Evolutionary conservation across 257 asterid genomes (phyloP).

Genomic region (Penstemon barbatus): DNA sequence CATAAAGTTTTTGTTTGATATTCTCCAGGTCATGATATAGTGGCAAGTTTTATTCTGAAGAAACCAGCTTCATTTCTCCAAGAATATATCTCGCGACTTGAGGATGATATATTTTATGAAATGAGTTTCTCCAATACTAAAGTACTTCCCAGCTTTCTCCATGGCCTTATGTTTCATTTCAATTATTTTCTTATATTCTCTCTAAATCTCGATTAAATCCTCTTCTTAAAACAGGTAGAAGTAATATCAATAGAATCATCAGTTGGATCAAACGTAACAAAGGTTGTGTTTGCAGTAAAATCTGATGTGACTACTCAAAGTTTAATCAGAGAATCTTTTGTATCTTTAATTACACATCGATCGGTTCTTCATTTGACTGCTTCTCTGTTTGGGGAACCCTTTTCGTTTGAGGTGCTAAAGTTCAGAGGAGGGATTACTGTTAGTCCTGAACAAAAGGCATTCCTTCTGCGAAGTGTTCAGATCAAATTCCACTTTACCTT

Average conservation of each 20-base stretch:
- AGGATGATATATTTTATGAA: conserved; percentile 75
- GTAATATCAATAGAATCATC: conserved; percentile 44
- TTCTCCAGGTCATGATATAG: conserved; percentile 76
- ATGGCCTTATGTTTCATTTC: conserved; percentile 7
- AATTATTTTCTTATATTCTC: too few relatives aligned
- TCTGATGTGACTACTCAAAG: conserved; percentile 55
- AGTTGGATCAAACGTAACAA: conserved; percentile 56
- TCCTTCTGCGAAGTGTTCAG: conserved; percentile 69
- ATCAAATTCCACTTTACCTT: conserved; percentile 88
- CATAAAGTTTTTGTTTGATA: conserved; percentile 26
- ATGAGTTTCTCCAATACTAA: conserved; percentile 76
- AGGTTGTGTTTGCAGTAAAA: conserved; percentile 71
- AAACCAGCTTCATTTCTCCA: conserved; percentile 66
- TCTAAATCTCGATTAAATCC: not conserved
- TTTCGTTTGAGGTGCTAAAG: conserved; percentile 73
- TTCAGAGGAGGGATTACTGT: conserved; percentile 86
- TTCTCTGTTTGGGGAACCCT: conserved; percentile 79
- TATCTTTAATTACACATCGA: conserved; percentile 40
- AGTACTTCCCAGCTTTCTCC: conserved; percentile 39
- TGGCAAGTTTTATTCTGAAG: conserved; percentile 75
- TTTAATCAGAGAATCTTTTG: conserved; percentile 48
- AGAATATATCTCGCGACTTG: conserved; percentile 61
- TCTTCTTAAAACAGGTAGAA: conserved; percentile 54
- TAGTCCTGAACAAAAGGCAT: conserved; percentile 83
- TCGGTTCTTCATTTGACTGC: conserved; percentile 53